Conservation (phyloP, 495 filamentous ascomycete genomes). For the Parachaetomium inaequale region DNA sequence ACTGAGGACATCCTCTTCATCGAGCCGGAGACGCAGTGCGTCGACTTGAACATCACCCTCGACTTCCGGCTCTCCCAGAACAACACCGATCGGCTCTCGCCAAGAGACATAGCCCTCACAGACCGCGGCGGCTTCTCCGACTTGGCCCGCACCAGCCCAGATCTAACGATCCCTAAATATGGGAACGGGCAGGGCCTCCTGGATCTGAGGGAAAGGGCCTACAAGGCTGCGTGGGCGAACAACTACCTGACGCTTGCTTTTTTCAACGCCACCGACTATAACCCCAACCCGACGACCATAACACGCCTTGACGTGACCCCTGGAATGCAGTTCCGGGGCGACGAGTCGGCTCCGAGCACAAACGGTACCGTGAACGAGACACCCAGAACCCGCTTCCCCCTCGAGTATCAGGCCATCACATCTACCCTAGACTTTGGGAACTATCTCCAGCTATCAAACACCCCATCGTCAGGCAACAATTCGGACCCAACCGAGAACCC, state of each 20-base stretch:
- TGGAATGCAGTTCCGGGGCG: conserved; percentile 16
- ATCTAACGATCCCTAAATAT: conserved; percentile 1
- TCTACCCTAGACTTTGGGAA: conserved; percentile 10
- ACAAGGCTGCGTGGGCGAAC: conserved; percentile 42
- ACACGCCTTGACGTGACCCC: conserved; percentile 6
- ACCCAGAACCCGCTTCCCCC: conserved; percentile 24
- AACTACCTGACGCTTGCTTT: conserved; percentile 30
- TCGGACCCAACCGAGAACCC: conserved; percentile 20
- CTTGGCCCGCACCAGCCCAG: conserved; percentile 28
- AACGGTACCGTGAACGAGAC: not conserved
- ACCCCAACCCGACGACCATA: not conserved
- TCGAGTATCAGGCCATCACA: conserved; percentile 5
- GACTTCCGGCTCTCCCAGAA: conserved; percentile 28
- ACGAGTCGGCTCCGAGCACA: not conserved
- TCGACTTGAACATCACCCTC: conserved; percentile 43
- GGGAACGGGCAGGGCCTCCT: conserved; percentile 28
- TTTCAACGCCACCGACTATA: conserved; percentile 27
- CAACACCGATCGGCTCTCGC: not conserved
- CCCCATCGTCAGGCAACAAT: not conserved
- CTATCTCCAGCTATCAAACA: conserved; percentile 8
- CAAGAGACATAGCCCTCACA: conserved; percentile 27
- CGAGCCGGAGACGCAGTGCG: conserved; percentile 44
- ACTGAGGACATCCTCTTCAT: conserved; percentile 46
- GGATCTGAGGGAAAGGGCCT: conserved; percentile 34
- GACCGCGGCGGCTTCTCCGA: conserved; percentile 44